Evolutionary conservation across 1,284 basidiomycete species (phyloP).

Genomic region (Papiliotrema terrestris): DNA sequence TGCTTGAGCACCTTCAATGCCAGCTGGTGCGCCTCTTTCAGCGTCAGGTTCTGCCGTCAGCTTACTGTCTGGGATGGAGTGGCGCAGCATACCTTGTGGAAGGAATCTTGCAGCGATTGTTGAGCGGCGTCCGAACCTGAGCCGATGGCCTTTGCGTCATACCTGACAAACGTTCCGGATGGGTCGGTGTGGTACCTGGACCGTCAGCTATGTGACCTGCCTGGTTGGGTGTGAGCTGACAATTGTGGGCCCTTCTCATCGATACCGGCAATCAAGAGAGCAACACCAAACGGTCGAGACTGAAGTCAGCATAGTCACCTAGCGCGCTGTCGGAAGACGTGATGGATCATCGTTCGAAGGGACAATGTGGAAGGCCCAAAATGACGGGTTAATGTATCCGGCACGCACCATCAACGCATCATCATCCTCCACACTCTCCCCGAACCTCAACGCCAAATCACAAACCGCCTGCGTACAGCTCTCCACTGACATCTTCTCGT

Average conservation of each 20-base stretch:
- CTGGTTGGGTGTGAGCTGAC: constrained; percentile 50
- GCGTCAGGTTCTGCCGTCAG: constrained; percentile 73
- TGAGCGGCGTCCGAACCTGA: constrained; percentile 98
- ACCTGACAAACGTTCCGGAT: constrained; percentile 95
- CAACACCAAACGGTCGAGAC: constrained; percentile 98
- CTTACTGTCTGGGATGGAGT: neutral
- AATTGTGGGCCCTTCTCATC: constrained; percentile 96
- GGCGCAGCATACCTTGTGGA: constrained; percentile 69
- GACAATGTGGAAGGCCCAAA: too few relatives aligned
- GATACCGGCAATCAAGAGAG: constrained; percentile 91
- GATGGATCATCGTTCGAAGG: too few relatives aligned
- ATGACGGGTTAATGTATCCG: too few relatives aligned
- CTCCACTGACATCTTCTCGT: constrained; percentile 95
- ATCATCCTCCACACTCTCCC: constrained; percentile 97
- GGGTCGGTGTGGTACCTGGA: constrained; percentile 93
- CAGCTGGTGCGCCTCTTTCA: constrained; percentile 81
- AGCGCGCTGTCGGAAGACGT: too few relatives aligned
- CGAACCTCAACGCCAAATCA: constrained; percentile 94
- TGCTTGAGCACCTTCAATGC: constrained; percentile 91
- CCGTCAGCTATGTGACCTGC: constrained; percentile 5
- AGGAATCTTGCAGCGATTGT: constrained; percentile 94
- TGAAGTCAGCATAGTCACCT: constrained; percentile 20
- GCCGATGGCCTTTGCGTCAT: constrained; percentile 98
- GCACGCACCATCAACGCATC: constrained; percentile 91
- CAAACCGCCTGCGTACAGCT: constrained; percentile 97